Percentiles rank a stretch among this genome's conserved stretches.
These are phyloP conservation scores for Hemileia vastatrix DNA, from an alignment of 1,284 basidiomycete genomes.

Conservation along the genomic window DNA sequence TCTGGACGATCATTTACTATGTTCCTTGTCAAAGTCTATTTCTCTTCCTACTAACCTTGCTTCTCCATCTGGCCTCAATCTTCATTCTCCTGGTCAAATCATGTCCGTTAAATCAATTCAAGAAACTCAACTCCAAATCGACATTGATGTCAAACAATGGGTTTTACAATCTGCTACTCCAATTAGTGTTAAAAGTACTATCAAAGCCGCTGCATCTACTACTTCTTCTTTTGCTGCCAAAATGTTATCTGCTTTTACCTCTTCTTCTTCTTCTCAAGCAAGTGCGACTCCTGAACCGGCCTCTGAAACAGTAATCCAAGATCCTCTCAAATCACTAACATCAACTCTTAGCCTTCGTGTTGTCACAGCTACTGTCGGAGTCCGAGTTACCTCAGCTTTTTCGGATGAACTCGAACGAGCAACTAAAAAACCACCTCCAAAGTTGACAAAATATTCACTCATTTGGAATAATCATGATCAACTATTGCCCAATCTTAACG, in stretches of 20 bases:
- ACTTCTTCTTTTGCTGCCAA: constrained; percentile 63
- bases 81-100: constrained; percentile 48
- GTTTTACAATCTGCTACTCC: constrained; percentile 35
- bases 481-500: constrained; percentile 50
- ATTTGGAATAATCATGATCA: constrained; percentile 87
- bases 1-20: constrained; percentile 67
- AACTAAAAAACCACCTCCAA: constrained; percentile 89
- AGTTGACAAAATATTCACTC: constrained; percentile 64
- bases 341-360: constrained; percentile 67
- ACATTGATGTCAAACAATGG: constrained; percentile 40
- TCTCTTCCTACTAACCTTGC: constrained; percentile 54
- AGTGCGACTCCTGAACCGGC: constrained; percentile 29
- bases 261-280: constrained; percentile 42
- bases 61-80: constrained; percentile 52
- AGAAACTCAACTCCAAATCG: constrained; percentile 37
- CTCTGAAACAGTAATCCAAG: constrained; percentile 33
- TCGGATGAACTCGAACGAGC: constrained; percentile 72
- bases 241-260: constrained; percentile 54
- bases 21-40: constrained; percentile 61
- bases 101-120: constrained; percentile 63
- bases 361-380: constrained; percentile 69
- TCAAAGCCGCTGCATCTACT: constrained; percentile 38
- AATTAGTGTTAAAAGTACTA: constrained; percentile 34
- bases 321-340: constrained; percentile 54
- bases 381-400: constrained; percentile 63